A percentile compares a stretch with the other conserved stretches of the same genome.
Conservation (phyloP, 352 stramenopile genomes). For the Pythium coloratum region DNA sequence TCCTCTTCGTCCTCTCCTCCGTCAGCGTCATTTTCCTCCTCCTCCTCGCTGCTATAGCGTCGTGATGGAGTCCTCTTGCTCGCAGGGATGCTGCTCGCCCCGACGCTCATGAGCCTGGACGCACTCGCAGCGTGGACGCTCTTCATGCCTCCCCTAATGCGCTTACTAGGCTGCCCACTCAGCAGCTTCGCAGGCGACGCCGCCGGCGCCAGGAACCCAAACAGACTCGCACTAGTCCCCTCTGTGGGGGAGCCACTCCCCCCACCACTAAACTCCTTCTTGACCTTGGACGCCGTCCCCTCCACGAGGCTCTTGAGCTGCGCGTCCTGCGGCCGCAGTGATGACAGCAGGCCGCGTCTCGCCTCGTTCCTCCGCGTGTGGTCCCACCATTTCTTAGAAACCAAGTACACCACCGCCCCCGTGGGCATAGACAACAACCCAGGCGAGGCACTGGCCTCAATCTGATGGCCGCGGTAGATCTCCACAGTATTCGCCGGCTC, state of each 20-base stretch:
- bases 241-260: neutral
- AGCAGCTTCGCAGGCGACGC: neutral
- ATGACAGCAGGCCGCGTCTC: constrained; percentile 44
- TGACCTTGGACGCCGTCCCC: constrained; percentile 44
- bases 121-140: constrained; percentile 14
- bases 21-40: constrained; percentile 7
- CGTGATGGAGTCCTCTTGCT: neutral
- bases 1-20: constrained; percentile 9
- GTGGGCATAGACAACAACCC: constrained; percentile 37
- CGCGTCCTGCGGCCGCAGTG: constrained; percentile 47
- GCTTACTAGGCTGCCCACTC: neutral
- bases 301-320: constrained; percentile 45
- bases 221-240: neutral
- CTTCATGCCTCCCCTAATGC: neutral
- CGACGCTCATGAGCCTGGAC: constrained; percentile 11
- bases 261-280: constrained; percentile 21
- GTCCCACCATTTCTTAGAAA: constrained; percentile 55
- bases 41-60: neutral
- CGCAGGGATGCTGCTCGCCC: neutral
- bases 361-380: constrained; percentile 55
- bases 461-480: constrained; percentile 49
- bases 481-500: constrained; percentile 25
- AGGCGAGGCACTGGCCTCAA: constrained; percentile 40
- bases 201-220: neutral
- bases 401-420: constrained; percentile 47